Base-by-base conservation (phyloP, 495 filamentous ascomycete species). In the Hypoxylon subgilvum region DNA sequence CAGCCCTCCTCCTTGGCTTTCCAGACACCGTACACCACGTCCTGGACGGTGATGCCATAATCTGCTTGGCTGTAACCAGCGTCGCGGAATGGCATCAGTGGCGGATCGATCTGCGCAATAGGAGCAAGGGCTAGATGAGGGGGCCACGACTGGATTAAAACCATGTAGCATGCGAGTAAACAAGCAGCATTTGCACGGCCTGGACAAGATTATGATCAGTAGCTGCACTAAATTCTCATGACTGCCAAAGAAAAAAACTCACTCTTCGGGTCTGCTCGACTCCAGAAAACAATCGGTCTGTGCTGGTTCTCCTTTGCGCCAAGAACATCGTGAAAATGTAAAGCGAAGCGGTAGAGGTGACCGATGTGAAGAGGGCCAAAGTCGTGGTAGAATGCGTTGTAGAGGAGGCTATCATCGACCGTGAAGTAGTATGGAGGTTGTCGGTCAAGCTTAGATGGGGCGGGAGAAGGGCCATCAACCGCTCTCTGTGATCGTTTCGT, bases 11-110 rank as follows among this genome's bases (percentile, higher is more conserved):
- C 92, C 73, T 99, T 99, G 2, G 95, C 95, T 68, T 88, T 95
- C 95, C 95, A 99, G 10, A 99, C 90, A 32, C 94, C 94, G 67
- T 99, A 99, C 0, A 99, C 91, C 7, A 99, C 86, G 68, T 99
- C 94, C 73, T 99, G 94, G 32, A 97, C 88, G 42, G 87, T 96
- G 54, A 99, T 78, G 31, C 89, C 84, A 69, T 95, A 99, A 72
- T 99, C 94, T 35, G 94, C 94, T 73, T 99, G 94, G 66, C 94
- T 97, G 75, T 97, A 99, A 31, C 94, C 94, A 57, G 94, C 94
- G 74, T 99, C 94, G 38, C 94, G 83, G 82, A 99, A 99, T 3
- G 94, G 94, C 94, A 99, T 99, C 69, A 96, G 82, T 3, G 94
- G 94, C 9, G 93, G 94, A 66, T 97, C 93, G 45, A 90, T 88